Percentiles rank a stretch among this genome's conserved stretches.
These are phyloP conservation scores for Paxillus rubicundulus DNA, from an alignment of 768 basidiomycete genomes.

Conservation along the genomic window DNA sequence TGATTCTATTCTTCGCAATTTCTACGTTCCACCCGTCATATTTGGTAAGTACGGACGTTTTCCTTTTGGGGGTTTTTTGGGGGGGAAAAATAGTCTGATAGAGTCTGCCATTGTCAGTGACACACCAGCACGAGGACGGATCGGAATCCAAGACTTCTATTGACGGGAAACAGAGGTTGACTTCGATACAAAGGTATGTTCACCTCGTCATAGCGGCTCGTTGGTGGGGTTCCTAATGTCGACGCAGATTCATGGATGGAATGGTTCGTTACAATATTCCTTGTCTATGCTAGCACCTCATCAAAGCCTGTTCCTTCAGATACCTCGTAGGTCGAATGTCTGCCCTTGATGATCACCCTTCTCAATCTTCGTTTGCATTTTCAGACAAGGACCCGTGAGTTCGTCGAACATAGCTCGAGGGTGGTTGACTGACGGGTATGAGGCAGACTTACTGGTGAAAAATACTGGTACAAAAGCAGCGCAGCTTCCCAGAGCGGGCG, in stretches of 20 bases:
- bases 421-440: background rate
- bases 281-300: constrained; percentile 4
- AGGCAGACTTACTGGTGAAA: constrained; percentile 34
- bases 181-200: constrained; percentile 65
- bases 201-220: background rate
- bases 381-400: constrained; percentile 49
- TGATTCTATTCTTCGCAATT: constrained; percentile 77
- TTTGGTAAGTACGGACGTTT: constrained; percentile 52
- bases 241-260: constrained; percentile 63
- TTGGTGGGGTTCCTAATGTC: background rate
- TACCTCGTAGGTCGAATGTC: constrained; percentile 46
- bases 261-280: constrained; percentile 42
- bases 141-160: constrained; percentile 66
- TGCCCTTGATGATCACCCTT: background rate
- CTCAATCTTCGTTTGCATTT: background rate
- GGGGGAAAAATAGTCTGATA: background rate
- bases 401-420: too few species aligned
- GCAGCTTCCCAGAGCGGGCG: constrained; percentile 7
- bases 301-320: constrained; percentile 34
- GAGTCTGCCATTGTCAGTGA: constrained; percentile 38
- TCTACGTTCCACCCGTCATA: constrained; percentile 77
- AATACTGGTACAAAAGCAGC: constrained; percentile 48
- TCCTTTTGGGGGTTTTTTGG: background rate
- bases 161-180: constrained; percentile 80
- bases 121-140: constrained; percentile 54